Conservation (phyloP, 257 asterid species). For the Echium plantagineum region DNA sequence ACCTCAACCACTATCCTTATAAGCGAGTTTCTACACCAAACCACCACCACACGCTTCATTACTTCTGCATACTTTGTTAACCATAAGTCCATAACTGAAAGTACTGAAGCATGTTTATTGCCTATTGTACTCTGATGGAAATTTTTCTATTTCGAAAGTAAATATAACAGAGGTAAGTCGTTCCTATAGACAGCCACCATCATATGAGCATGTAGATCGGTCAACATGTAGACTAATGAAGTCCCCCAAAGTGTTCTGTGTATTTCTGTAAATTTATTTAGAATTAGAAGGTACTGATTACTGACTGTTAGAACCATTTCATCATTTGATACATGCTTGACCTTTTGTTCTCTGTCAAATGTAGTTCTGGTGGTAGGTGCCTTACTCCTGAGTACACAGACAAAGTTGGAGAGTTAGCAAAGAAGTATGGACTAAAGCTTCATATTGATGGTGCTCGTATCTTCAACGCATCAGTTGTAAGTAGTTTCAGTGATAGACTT, state of each 20-base stretch:
- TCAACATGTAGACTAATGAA: not conserved
- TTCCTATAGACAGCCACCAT: not conserved
- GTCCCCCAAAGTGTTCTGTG: not conserved
- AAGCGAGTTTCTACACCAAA: too few species aligned
- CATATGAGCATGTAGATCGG: not conserved
- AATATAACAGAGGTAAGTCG: not conserved
- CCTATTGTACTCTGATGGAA: not conserved
- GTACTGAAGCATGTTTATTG: too few species aligned
- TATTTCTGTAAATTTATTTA: too few species aligned
- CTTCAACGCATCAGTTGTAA: conserved; percentile 87
- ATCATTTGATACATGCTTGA: not conserved
- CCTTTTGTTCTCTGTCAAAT: conserved; percentile 10
- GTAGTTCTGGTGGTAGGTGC: conserved; percentile 98
- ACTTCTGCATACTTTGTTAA: too few species aligned
- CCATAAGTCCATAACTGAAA: too few species aligned
- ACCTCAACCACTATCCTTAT: too few species aligned
- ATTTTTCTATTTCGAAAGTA: not conserved
- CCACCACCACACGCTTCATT: too few species aligned
- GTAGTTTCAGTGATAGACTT: conserved; percentile 12
- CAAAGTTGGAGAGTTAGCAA: conserved; percentile 88
- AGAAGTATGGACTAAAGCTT: conserved; percentile 81
- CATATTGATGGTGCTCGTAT: conserved; percentile 98
- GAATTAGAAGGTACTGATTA: too few species aligned
- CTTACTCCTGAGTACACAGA: conserved; percentile 74
- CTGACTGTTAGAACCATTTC: too few species aligned